A percentile compares a stretch with the other conserved stretches of the same genome.
Evolutionary conservation across 345 rosid species (phyloP).

Genomic region (Eucalyptus regnans): DNA sequence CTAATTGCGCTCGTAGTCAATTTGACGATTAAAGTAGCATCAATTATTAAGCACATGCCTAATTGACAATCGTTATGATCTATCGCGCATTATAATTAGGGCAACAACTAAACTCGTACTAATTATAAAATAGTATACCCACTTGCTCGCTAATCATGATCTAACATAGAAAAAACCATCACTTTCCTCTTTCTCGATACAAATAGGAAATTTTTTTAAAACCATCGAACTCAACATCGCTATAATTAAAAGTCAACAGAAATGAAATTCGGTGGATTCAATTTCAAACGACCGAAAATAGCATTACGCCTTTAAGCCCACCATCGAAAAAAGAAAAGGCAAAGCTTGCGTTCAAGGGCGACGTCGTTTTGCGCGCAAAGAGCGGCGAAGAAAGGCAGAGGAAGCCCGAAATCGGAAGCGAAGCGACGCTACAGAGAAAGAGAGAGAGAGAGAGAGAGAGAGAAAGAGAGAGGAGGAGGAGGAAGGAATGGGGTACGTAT

Average conservation of each 20-base stretch:
- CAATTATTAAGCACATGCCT: too few species aligned
- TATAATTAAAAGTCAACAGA: not conserved
- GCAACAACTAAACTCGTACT: not conserved
- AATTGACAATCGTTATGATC: not conserved
- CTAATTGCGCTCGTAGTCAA: not conserved
- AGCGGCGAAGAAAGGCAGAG: not conserved
- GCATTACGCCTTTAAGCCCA: not conserved
- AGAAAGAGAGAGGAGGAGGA: not conserved
- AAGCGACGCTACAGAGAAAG: not conserved
- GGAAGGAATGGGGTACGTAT: constrained; percentile 64
- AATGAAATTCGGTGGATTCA: not conserved
- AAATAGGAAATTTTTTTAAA: not conserved
- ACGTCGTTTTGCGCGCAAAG: not conserved
- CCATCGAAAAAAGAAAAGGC: not conserved
- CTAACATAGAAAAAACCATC: not conserved
- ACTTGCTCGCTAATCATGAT: not conserved
- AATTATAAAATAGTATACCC: not conserved
- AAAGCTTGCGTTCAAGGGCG: not conserved
- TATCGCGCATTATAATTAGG: not conserved
- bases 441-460: not conserved
- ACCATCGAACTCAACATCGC: not conserved
- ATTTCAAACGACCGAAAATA: not conserved
- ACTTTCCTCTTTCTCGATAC: not conserved
- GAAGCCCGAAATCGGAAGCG: not conserved
- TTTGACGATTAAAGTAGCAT: not conserved